These are phyloP conservation scores for Tarenaya hassleriana DNA, from an alignment of 345 rosid genomes.

Conservation along the genomic window DNA sequence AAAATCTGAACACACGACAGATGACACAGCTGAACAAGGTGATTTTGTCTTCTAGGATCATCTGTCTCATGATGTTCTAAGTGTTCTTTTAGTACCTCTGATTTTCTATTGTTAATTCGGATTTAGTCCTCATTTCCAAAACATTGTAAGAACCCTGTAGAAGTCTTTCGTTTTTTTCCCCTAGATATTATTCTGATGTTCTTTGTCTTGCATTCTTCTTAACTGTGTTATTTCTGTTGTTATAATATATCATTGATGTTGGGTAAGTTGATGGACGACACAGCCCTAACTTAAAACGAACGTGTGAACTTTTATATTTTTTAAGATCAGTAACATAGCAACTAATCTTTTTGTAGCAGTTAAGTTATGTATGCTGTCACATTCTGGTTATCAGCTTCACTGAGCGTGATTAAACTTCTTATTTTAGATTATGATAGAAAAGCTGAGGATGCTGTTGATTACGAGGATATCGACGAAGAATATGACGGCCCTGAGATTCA, in stretches of 20 bases:
- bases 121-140: slow-evolving; percentile 9
- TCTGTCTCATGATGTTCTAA: slow-evolving; percentile 45
- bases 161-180: neutral
- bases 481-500: slow-evolving; percentile 90
- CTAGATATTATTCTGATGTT: neutral
- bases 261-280: neutral
- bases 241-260: neutral
- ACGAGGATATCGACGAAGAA: slow-evolving; percentile 91
- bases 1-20: slow-evolving; percentile 49
- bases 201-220: slow-evolving; percentile 4
- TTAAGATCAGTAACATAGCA: slow-evolving; percentile 9
- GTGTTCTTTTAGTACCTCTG: slow-evolving; percentile 40
- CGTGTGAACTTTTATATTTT: neutral
- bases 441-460: slow-evolving; percentile 93
- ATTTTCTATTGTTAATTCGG: slow-evolving; percentile 28
- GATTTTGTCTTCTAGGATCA: slow-evolving; percentile 51
- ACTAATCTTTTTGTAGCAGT: slow-evolving; percentile 12
- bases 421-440: slow-evolving; percentile 77
- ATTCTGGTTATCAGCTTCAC: slow-evolving; percentile 21
- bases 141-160: slow-evolving; percentile 12
- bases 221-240: neutral
- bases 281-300: neutral
- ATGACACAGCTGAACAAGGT: slow-evolving; percentile 93
- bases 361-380: slow-evolving; percentile 10
- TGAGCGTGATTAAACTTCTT: slow-evolving; percentile 26